phyloP scores from a whole-genome alignment of 2,329 filamentous ascomycete genomes.

The Simplicillium aogashimaense region DNA sequence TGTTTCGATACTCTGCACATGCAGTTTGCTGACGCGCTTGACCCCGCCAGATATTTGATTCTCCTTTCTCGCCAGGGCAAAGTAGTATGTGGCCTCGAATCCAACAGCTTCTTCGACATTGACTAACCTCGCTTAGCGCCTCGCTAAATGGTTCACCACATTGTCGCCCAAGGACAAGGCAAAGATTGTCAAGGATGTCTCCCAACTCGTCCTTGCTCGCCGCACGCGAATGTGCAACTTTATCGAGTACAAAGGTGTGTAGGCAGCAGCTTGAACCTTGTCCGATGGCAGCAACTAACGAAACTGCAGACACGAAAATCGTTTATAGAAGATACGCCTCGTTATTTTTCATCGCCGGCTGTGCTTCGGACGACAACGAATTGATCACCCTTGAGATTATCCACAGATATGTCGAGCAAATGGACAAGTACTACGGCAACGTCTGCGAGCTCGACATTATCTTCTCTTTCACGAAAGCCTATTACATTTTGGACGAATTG shows the following conservation, averaged over 20 bases:
- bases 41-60: slow-evolving; percentile 72
- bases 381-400: slow-evolving; percentile 97
- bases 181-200: slow-evolving; percentile 99
- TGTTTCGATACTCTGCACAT: slow-evolving; percentile 2
- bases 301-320: slow-evolving; percentile 76
- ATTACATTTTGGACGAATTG: slow-evolving; percentile 97
- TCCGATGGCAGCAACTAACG: slow-evolving; percentile 1
- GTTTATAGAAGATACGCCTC: slow-evolving; percentile 98
- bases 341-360: slow-evolving; percentile 97
- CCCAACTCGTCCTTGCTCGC: slow-evolving; percentile 89
- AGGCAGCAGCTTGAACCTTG: slow-evolving; percentile 5
- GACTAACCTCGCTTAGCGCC: slow-evolving; percentile 51
- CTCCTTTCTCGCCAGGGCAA: slow-evolving; percentile 97
- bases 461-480: slow-evolving; percentile 99
- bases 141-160: slow-evolving; percentile 99
- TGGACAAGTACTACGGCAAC: slow-evolving; percentile 99
- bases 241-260: slow-evolving; percentile 90
- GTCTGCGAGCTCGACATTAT: slow-evolving; percentile 99
- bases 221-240: slow-evolving; percentile 99
- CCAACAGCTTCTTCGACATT: background rate
- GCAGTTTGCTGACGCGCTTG: slow-evolving; percentile 12
- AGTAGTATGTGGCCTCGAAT: slow-evolving; percentile 59
- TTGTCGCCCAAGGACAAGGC: slow-evolving; percentile 96
- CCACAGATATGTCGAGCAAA: slow-evolving; percentile 98
- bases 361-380: slow-evolving; percentile 95